These are phyloP conservation scores for Apiotrichum montevideense DNA, from an alignment of 1,284 basidiomycete species.

Conservation along the genomic window DNA sequence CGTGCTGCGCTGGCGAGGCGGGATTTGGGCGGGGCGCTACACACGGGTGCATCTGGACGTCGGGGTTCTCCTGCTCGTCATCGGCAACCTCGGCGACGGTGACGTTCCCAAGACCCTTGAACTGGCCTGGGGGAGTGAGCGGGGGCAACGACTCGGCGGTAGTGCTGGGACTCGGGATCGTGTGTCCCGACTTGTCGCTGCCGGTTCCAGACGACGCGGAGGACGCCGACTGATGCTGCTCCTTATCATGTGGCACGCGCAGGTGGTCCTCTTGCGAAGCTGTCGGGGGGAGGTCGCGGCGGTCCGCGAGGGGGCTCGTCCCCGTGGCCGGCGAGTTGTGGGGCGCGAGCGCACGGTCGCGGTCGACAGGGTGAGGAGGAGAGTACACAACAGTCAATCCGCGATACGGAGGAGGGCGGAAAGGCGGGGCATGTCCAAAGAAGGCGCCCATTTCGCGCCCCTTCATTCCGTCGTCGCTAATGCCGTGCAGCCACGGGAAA, in stretches of 20 bases:
- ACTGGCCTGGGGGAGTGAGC: slow-evolving; percentile 2
- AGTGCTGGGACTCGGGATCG: slow-evolving; percentile 15
- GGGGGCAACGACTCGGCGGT: slow-evolving; percentile 13
- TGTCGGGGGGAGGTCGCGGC: neutral
- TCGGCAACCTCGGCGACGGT: slow-evolving; percentile 8
- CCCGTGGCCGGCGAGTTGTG: slow-evolving; percentile 4
- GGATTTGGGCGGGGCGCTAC: slow-evolving; percentile 29
- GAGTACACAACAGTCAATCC: slow-evolving; percentile 39
- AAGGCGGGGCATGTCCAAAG: slow-evolving; percentile 42
- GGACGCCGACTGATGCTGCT: slow-evolving; percentile 16
- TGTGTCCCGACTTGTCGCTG: neutral
- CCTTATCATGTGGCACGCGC: slow-evolving; percentile 17
- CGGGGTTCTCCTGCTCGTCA: slow-evolving; percentile 8
- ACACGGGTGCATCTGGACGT: slow-evolving; percentile 44
- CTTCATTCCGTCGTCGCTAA: slow-evolving; percentile 42
- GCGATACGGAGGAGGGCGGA: slow-evolving; percentile 45
- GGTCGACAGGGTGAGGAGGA: slow-evolving; percentile 34
- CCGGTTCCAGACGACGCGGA: slow-evolving; percentile 27
- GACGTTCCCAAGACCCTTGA: slow-evolving; percentile 1
- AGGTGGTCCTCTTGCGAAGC: neutral
- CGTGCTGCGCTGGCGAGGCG: neutral
- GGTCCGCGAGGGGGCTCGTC: neutral
- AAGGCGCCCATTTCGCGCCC: slow-evolving; percentile 43
- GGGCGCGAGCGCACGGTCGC: neutral
- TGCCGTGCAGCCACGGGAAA: slow-evolving; percentile 48